phyloP scores from a whole-genome alignment of 1,139 yeast genomes.

The Sugiyamaella sp. region DNA sequence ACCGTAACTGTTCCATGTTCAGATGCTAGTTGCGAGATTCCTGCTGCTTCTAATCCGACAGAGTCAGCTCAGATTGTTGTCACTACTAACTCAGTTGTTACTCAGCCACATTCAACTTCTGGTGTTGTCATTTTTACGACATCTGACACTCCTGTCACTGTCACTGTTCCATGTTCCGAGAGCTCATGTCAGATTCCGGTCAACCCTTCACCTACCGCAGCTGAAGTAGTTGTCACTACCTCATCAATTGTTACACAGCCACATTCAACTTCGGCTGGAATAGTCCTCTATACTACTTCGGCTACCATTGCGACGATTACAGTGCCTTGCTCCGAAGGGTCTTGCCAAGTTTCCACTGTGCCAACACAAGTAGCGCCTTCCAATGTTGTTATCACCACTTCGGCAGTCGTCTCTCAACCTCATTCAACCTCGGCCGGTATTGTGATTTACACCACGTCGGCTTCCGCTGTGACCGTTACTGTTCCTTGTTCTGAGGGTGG shows the following conservation, averaged over 20 bases:
- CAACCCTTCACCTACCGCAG: neutral
- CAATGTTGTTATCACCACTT: neutral
- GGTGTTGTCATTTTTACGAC: slow-evolving; percentile 8
- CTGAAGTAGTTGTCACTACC: neutral
- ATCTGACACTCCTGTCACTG: slow-evolving; percentile 11
- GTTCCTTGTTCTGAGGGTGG: slow-evolving; percentile 4
- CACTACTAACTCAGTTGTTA: slow-evolving; percentile 5
- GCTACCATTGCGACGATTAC: slow-evolving; percentile 3
- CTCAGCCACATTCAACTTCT: slow-evolving; percentile 20
- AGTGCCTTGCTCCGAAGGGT: neutral
- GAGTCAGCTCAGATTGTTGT: neutral
- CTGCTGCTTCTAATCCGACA: slow-evolving; percentile 1
- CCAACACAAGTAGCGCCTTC: neutral
- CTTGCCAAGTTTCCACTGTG: neutral
- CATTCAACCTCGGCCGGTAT: slow-evolving; percentile 12
- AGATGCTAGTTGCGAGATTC: neutral
- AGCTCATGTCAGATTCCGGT: neutral
- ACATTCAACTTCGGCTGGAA: too few relatives aligned
- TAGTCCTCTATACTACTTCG: neutral
- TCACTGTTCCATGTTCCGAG: slow-evolving; percentile 4
- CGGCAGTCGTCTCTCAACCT: slow-evolving; percentile 4
- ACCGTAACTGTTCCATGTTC: slow-evolving; percentile 22
- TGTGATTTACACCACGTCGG: slow-evolving; percentile 11
- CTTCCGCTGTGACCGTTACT: slow-evolving; percentile 17
- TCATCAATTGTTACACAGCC: slow-evolving; percentile 14